These are phyloP conservation scores for Elsinoe fawcettii DNA, from an alignment of 2,329 filamentous ascomycete genomes.

Conservation along the genomic window DNA sequence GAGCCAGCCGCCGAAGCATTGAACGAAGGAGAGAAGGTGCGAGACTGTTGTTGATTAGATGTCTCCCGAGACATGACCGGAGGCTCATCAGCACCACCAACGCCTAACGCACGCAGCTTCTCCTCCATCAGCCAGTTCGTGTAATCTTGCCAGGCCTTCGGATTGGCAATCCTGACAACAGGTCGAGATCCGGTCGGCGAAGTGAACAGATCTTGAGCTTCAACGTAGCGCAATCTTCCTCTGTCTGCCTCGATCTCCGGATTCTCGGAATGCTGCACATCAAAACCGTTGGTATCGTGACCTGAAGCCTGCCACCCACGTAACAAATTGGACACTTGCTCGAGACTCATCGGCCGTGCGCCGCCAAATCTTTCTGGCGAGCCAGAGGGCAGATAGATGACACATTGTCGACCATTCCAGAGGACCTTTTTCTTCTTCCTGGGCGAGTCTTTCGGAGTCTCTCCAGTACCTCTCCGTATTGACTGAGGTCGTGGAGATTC, in stretches of 20 bases:
- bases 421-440: slow-evolving; percentile 38
- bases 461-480: background rate
- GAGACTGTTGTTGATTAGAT: slow-evolving; percentile 65
- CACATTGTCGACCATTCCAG: slow-evolving; percentile 40
- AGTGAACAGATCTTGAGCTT: slow-evolving; percentile 11
- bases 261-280: slow-evolving; percentile 47
- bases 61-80: slow-evolving; percentile 59
- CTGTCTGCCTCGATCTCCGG: slow-evolving; percentile 16
- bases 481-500: background rate
- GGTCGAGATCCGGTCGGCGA: slow-evolving; percentile 45
- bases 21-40: slow-evolving; percentile 77
- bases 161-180: slow-evolving; percentile 60
- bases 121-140: slow-evolving; percentile 78
- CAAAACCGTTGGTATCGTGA: slow-evolving; percentile 62
- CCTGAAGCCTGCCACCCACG: slow-evolving; percentile 60
- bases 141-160: slow-evolving; percentile 70
- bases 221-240: background rate
- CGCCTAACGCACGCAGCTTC: slow-evolving; percentile 84
- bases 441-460: slow-evolving; percentile 21
- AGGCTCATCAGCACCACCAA: slow-evolving; percentile 67
- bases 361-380: slow-evolving; percentile 37
- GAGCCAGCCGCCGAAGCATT: slow-evolving; percentile 36
- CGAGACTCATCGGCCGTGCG: slow-evolving; percentile 37
- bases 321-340: slow-evolving; percentile 55
- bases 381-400: slow-evolving; percentile 38